phyloP scores from a whole-genome alignment of 306 rosid genomes.

The Fragaria nilgerrensis region DNA sequence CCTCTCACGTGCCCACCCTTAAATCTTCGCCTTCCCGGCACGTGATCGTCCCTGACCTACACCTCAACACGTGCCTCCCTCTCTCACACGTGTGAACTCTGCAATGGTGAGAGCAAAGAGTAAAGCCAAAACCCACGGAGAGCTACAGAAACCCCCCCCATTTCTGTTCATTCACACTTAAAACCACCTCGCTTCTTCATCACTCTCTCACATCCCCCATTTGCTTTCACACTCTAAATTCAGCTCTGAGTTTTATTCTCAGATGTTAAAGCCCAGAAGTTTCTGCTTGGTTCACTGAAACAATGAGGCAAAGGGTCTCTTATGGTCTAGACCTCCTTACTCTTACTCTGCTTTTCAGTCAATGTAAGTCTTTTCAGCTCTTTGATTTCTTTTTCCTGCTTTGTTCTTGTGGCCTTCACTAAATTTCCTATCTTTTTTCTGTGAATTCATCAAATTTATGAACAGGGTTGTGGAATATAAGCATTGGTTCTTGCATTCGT shows the following conservation, averaged over 20 bases:
- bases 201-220: not conserved
- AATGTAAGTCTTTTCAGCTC: constrained; percentile 33
- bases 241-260: not conserved
- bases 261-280: constrained; percentile 1
- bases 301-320: constrained; percentile 36
- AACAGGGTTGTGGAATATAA: constrained; percentile 9
- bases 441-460: not conserved
- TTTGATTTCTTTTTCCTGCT: not conserved
- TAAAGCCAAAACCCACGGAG: not conserved
- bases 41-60: constrained; percentile 41
- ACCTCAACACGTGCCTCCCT: constrained; percentile 20
- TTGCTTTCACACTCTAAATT: not conserved
- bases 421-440: not conserved
- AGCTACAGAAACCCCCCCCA: not conserved
- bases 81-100: constrained; percentile 22
- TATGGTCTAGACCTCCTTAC: constrained; percentile 24
- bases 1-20: constrained; percentile 35
- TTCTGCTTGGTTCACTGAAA: constrained; percentile 11
- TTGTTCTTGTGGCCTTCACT: not conserved
- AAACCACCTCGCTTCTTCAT: not conserved
- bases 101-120: not conserved
- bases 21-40: constrained; percentile 22
- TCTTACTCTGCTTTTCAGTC: constrained; percentile 29
- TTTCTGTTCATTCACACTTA: not conserved
- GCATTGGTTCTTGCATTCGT: not conserved